Conservation (phyloP, 73 alveolate genomes). For the Paramecium pentaurelia region DNA sequence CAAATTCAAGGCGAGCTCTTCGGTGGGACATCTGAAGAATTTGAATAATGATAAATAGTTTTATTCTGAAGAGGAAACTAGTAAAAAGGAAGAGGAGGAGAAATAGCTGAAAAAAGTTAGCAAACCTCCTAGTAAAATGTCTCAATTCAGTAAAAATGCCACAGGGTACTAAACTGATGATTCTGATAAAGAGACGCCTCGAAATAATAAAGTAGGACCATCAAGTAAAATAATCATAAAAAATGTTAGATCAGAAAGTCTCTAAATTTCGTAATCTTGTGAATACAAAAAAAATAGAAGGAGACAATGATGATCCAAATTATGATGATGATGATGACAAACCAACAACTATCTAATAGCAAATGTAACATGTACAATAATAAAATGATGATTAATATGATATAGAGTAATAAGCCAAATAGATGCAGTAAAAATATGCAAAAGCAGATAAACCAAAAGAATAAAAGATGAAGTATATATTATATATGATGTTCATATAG, state of each 20-base stretch:
- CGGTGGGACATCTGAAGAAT: conserved; percentile 33
- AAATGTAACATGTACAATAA: neutral
- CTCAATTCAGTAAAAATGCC: conserved; percentile 11
- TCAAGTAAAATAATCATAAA: neutral
- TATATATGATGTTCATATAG: neutral
- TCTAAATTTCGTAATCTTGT: conserved; percentile 32
- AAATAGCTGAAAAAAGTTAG: neutral
- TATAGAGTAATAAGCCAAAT: neutral
- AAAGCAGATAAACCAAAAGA: neutral
- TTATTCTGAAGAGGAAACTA: conserved; percentile 24
- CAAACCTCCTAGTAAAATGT: conserved; percentile 39
- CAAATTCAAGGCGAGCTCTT: conserved; percentile 28
- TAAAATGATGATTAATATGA: conserved; percentile 20
- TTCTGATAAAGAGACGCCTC: conserved; percentile 33
- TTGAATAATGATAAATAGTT: conserved; percentile 7
- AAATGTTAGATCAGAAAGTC: neutral
- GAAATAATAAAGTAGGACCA: conserved; percentile 1
- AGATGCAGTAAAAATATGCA: conserved; percentile 31
- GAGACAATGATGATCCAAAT: conserved; percentile 30
- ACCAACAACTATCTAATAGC: neutral
- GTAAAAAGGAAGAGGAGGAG: neutral
- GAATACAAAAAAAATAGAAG: conserved; percentile 9
- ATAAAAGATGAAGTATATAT: neutral
- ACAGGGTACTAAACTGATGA: conserved; percentile 34
- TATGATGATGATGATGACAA: conserved; percentile 27